Evolutionary conservation across 805 yeast genomes (phyloP), one percentile per base, ranked within the genome.

Genomic region (Kuraishia floccosa): DNA sequence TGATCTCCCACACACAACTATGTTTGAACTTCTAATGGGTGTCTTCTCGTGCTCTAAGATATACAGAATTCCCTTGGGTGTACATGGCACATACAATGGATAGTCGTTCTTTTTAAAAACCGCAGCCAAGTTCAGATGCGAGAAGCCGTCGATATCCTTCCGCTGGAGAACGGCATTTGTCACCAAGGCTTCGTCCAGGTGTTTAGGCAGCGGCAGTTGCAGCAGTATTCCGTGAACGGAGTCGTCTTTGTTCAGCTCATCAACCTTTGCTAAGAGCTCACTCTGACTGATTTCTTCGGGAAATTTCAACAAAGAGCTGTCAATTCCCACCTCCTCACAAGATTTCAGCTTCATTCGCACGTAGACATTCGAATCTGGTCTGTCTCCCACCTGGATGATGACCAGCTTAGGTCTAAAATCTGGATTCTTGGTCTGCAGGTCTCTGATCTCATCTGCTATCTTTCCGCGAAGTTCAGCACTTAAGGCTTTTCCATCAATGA

Each of bases 131-230:
- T 82, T 82, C 58, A 53, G 71, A 35, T 83, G 76, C 33, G 82
- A 83, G 45, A 82, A 80, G 1, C 94, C 94, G 52, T 82, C 94
- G 24, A 82, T 89, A 45, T 82, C 94, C 49, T 82, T 82, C 31
- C 63, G 63, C 24, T 73, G 69, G 20, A 61, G 51, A 15, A 82
- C 89, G 24, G 79, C 66, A 45, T 72, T 69, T 25, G 91, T 80
- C 39, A 81, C 62, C 39, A 57, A 61, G 24, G 76, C 65, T 52
- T 80, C 86, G 49, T 78, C 69, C 35, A 81, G 57, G 45, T 78
- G 86, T 10, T 55, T 51, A 22, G 93, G 94, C 31, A 82, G 54
- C 5, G 94, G 94, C 35, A 82, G 61, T 53, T 82, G 94, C 34
- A 82, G 74, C 42, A 82, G 58, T 30, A 82, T 59, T 26, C 91